These are phyloP conservation scores for Lactarius deliciosus DNA, from an alignment of 768 basidiomycete species.

Conservation along the genomic window DNA sequence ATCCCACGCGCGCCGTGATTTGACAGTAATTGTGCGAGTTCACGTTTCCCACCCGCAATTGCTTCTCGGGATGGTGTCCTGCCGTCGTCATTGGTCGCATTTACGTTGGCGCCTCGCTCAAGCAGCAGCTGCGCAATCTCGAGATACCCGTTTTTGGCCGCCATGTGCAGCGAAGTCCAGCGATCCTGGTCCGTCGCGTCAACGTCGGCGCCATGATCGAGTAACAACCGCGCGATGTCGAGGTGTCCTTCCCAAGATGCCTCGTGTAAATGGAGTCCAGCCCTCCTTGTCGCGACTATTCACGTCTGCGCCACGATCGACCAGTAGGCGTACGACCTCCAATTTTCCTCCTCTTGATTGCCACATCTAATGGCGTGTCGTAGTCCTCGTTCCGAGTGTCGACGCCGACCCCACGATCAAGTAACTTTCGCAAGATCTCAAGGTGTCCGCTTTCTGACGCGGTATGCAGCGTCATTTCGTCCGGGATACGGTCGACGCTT, in stretches of 20 bases:
- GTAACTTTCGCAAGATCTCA: background rate
- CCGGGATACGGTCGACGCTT: background rate
- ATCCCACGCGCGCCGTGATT: background rate
- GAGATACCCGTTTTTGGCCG: background rate
- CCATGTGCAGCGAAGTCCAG: conserved; percentile 8
- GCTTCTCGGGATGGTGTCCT: conserved; percentile 1
- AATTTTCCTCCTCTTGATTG: background rate
- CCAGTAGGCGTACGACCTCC: background rate
- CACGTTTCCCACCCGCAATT: too few relatives aligned
- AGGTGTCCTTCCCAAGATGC: background rate
- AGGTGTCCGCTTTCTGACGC: background rate
- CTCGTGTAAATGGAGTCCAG: background rate
- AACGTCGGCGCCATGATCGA: background rate
- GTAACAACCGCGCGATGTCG: background rate
- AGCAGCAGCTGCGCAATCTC: background rate
- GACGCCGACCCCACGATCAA: background rate
- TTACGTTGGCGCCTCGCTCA: background rate
- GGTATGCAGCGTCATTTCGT: background rate
- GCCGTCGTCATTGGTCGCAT: background rate
- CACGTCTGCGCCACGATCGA: background rate
- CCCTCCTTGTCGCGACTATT: background rate
- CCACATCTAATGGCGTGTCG: background rate
- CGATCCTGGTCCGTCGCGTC: background rate
- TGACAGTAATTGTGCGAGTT: background rate
- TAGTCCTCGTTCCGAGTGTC: background rate